Conservation (phyloP, 2,329 filamentous ascomycete genomes). For the Plectosphaerella cucumerina region DNA sequence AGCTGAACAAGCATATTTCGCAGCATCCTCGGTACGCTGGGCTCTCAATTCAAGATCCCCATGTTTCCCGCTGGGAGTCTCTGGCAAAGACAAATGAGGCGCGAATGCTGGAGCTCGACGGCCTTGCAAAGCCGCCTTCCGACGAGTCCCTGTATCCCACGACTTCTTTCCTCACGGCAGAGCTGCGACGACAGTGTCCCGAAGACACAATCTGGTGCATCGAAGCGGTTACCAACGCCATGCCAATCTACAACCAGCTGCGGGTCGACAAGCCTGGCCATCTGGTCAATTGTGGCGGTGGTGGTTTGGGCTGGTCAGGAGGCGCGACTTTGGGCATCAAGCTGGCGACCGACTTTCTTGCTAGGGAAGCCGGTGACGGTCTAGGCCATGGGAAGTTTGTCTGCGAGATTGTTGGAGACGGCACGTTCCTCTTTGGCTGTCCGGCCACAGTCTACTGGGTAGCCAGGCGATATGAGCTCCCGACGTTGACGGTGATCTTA, state of each 20-base stretch:
- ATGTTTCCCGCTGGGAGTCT: too few species aligned
- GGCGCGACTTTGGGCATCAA: slow-evolving; percentile 47
- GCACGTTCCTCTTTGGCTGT: slow-evolving; percentile 37
- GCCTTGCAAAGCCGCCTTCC: slow-evolving; percentile 55
- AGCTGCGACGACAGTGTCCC: slow-evolving; percentile 30
- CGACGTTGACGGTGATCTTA: slow-evolving; percentile 26
- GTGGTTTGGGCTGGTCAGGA: slow-evolving; percentile 50
- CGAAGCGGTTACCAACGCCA: slow-evolving; percentile 69
- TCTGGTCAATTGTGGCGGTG: slow-evolving; percentile 51
- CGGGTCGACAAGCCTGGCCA: slow-evolving; percentile 50
- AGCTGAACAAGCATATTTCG: slow-evolving; percentile 61
- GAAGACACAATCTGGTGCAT: slow-evolving; percentile 64
- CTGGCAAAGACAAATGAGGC: too few species aligned
- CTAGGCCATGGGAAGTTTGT: slow-evolving; percentile 26
- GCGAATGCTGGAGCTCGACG: too few species aligned
- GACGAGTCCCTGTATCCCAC: too few species aligned
- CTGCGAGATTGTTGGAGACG: slow-evolving; percentile 39
- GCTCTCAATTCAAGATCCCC: slow-evolving; percentile 50
- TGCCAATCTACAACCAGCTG: slow-evolving; percentile 64
- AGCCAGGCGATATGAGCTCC: slow-evolving; percentile 33
- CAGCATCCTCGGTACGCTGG: slow-evolving; percentile 31
- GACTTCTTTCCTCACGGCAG: too few species aligned
- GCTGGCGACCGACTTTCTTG: slow-evolving; percentile 37
- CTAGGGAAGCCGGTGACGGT: too few species aligned
- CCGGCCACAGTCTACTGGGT: slow-evolving; percentile 41